phyloP scores from a whole-genome alignment of 495 filamentous ascomycete species.

The Platismatia glauca region DNA sequence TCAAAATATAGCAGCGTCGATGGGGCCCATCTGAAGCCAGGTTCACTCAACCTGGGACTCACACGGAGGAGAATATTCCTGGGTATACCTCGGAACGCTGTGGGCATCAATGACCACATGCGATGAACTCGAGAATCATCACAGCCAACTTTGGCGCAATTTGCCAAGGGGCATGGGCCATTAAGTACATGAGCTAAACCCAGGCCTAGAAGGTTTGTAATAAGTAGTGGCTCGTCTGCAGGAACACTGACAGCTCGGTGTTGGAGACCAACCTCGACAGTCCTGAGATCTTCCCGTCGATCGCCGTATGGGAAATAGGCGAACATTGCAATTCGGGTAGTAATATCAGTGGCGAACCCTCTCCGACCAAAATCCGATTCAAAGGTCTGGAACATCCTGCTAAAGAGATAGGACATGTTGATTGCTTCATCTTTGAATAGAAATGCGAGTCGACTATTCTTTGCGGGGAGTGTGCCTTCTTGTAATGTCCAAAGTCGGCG shows the following conservation, averaged over 20 bases:
- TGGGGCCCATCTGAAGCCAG: conserved; percentile 7
- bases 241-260: conserved; percentile 9
- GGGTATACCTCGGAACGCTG: background rate
- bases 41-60: background rate
- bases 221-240: conserved; percentile 12
- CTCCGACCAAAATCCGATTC: background rate
- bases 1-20: background rate
- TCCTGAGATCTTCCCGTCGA: background rate
- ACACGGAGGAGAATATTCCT: background rate
- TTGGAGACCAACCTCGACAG: background rate
- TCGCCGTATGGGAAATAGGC: background rate
- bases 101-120: background rate
- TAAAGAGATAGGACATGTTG: background rate
- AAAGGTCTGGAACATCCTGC: background rate
- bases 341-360: background rate
- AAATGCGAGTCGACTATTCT: conserved; percentile 4
- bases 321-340: background rate
- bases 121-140: background rate
- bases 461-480: conserved; percentile 1
- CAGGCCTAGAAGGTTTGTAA: conserved; percentile 6
- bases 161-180: background rate
- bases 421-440: conserved; percentile 7
- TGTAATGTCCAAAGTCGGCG: conserved; percentile 10
- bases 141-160: background rate
- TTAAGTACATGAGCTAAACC: conserved; percentile 1